These are phyloP conservation scores for Blastosporella zonata DNA, from an alignment of 1,284 basidiomycete species.

Conservation along the genomic window DNA sequence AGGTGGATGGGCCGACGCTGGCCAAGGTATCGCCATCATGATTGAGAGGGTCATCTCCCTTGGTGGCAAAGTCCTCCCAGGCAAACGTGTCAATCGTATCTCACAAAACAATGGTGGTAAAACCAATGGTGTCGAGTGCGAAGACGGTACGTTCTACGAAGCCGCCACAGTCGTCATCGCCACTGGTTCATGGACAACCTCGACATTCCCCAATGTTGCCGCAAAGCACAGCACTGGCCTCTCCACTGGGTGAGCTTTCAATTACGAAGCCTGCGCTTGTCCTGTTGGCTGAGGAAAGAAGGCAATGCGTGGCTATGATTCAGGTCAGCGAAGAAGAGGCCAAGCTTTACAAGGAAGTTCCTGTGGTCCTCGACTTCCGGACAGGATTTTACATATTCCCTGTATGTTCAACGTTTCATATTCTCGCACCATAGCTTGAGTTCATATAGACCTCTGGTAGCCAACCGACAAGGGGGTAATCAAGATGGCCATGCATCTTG, in stretches of 20 bases:
- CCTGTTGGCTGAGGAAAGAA: constrained; percentile 26
- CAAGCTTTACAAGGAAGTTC: constrained; percentile 55
- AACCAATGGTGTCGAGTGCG: constrained; percentile 63
- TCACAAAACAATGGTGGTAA: constrained; percentile 35
- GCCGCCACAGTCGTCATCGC: constrained; percentile 66
- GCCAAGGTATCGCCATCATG: constrained; percentile 60
- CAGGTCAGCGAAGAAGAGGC: constrained; percentile 73
- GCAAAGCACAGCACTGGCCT: constrained; percentile 46
- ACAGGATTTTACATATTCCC: constrained; percentile 78
- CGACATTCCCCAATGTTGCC: constrained; percentile 62
- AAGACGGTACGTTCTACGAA: constrained; percentile 53
- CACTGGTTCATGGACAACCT: constrained; percentile 82
- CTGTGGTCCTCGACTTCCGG: constrained; percentile 71
- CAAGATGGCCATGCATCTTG: constrained; percentile 71
- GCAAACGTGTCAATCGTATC: constrained; percentile 55
- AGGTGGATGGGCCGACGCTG: constrained; percentile 85
- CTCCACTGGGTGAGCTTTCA: constrained; percentile 62
- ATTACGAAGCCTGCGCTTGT: background rate
- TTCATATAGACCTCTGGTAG: constrained; percentile 32
- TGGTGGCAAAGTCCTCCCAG: constrained; percentile 60
- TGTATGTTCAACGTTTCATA: constrained; percentile 34
- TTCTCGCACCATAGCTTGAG: background rate
- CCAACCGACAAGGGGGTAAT: constrained; percentile 68
- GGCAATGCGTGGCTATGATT: constrained; percentile 77
- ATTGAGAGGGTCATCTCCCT: constrained; percentile 54